Base-by-base conservation (phyloP, 495 filamentous ascomycete species). In the Aspergillus homomorphus region DNA sequence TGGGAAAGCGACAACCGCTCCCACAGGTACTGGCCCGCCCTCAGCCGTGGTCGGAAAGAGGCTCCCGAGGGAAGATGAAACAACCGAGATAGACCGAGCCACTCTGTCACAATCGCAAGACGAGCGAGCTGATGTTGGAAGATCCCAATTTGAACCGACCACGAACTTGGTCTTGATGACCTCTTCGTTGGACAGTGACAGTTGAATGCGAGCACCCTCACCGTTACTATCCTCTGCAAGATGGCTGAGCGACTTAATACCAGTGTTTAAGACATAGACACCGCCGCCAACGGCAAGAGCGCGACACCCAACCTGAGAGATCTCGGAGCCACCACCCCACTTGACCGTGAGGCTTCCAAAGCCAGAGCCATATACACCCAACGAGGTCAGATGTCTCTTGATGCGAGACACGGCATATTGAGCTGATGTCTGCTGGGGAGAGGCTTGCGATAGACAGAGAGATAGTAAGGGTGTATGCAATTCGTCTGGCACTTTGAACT, bases 281-380 rank as follows among this genome's bases (percentile, higher is more conserved):
- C 86, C 90, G 28, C 94, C 95, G 4, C 95, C 93, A 8, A 98
- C 92, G 4, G 94, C 94, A 53, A 88, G 86, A 38, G 94, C 91
- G 57, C 94, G 89, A 64, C 94, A 98, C 14, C 87, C 90, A 12
- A 97, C 91, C 67, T 98, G 94, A 19, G 90, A 82, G 58, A 98
- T 86, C 73, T 98, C 94, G n/a, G 91, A 87, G 10, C 85, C 80
- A 58, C 95, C 92, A 20, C 94, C 94, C 87, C 92, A 98, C 74
- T 94, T 96, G 12, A 92, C 86, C 57, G 93, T 77, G 10, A 97
- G 83, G 48, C 87, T 86, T 30, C 90, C 88, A 69, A 97, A 96
- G 5, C 91, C 91, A 53, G 88, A 83, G 0, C 92, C 92, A 62
- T 95, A 90, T 1, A 90, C 69, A 21, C 93, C 92, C 65, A 96